Conservation (phyloP, 2,329 filamentous ascomycete genomes). For the Trichoderma sp. region DNA sequence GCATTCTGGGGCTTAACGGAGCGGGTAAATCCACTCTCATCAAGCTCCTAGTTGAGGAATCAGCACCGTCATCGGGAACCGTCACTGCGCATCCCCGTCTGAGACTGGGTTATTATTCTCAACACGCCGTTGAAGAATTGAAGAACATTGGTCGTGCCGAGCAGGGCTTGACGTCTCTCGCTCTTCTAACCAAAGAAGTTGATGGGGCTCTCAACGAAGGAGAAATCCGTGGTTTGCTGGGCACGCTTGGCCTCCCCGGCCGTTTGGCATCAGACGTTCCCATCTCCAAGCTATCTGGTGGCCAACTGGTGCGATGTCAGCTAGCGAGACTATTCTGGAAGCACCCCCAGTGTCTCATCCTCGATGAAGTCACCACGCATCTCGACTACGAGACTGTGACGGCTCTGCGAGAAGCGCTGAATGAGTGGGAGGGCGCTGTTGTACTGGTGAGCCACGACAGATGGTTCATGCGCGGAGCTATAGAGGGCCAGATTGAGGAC, state of each 20-base stretch:
- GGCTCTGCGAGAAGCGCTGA: conserved; percentile 68
- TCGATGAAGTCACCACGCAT: conserved; percentile 85
- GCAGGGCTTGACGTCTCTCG: conserved; percentile 64
- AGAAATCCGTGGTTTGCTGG: conserved; percentile 67
- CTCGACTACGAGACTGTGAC: conserved; percentile 81
- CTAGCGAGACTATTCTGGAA: conserved; percentile 71
- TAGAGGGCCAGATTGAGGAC: conserved; percentile 50
- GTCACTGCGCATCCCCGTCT: conserved; percentile 69
- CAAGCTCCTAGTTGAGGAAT: conserved; percentile 66
- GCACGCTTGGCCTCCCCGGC: conserved; percentile 71
- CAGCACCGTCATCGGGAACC: conserved; percentile 62
- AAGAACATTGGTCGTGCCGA: conserved; percentile 56
- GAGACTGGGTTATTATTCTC: conserved; percentile 76
- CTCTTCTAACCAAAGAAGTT: conserved; percentile 61
- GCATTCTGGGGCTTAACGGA: conserved; percentile 78
- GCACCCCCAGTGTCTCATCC: conserved; percentile 71
- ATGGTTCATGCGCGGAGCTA: conserved; percentile 75
- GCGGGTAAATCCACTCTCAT: conserved; percentile 81
- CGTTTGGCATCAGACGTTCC: conserved; percentile 74
- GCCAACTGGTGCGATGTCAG: conserved; percentile 70
- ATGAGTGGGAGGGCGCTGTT: conserved; percentile 72
- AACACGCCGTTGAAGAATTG: conserved; percentile 74
- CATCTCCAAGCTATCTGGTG: conserved; percentile 73
- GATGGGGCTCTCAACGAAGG: conserved; percentile 64
- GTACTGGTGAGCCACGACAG: conserved; percentile 81